Evolutionary conservation across 2,329 filamentous ascomycete genomes (phyloP), one percentile per base, ranked within the genome.

Genomic region (Fusarium verrucosum): DNA sequence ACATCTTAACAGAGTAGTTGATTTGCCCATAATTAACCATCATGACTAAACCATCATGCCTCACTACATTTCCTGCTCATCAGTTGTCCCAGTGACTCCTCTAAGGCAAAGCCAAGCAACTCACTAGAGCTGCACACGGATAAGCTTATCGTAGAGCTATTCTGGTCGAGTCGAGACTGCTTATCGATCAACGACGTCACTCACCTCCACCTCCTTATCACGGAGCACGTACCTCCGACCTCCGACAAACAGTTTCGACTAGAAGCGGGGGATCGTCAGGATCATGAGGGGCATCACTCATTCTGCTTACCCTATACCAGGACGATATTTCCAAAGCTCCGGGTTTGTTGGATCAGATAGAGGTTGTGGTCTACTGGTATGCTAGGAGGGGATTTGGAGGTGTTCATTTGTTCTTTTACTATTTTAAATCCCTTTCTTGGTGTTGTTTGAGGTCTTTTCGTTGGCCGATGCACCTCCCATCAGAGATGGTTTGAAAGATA

Each of bases 61-160:
- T 28, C 22, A 17, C 30, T 5, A 16, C 16, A 14, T 17, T 44
- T 32, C 23, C 25, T 26, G 46, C 14, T 17, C 41, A 19, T 4
- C 38, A 30, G 10, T 38, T 54, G 25, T 14, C 22, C 25, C 32
- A 16, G 17, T 41, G 45, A 28, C 23, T 28, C 16, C 7, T 41
- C 17, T 7, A n/a, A 26, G 23, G n/a, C 8, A 32, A 42, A 43
- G 44, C 54, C 44, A 57, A 52, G 51, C 58, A 58, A 45, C n/a
- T 51, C 28, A 41, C 47, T 62, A 62, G 33, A 33, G 26, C 57
- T 56, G 57, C 35, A 44, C 42, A 19, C 20, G 36, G 38, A 67
- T 69, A 70, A 70, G 58, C 58, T 69, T 70, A 70, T 65, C 65
- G 16, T 8, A 26, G 54, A 53, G 35, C 43, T 62, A 41, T 30